Conservation (phyloP, 495 filamentous ascomycete species). For the Tuber aestivum region DNA sequence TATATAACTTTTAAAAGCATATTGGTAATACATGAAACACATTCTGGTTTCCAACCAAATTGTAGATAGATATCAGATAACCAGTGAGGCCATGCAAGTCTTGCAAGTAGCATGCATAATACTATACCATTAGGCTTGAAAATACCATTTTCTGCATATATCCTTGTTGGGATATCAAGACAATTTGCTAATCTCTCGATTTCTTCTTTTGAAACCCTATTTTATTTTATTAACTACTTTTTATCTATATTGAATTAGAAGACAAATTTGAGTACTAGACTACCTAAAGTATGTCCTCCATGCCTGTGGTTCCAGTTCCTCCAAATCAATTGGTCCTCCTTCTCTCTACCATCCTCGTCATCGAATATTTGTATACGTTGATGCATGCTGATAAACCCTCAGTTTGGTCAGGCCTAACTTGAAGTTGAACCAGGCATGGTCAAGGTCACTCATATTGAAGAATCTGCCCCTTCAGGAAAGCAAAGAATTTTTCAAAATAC, state of each 20-base stretch:
- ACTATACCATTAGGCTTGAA: not conserved
- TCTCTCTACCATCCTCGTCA: not conserved
- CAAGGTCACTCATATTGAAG: fast-evolving
- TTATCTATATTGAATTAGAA: too few species aligned
- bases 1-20: not conserved
- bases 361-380: not conserved
- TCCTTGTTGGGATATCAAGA: too few species aligned
- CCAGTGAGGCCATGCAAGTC: not conserved
- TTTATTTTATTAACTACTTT: too few species aligned
- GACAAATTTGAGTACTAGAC: too few species aligned
- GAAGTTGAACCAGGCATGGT: too few species aligned
- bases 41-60: not conserved
- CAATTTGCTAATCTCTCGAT: too few species aligned
- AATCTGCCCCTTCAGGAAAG: not conserved
- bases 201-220: too few species aligned
- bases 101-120: too few species aligned
- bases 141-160: not conserved
- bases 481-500: not conserved
- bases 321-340: not conserved
- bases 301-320: too few species aligned
- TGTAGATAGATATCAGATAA: not conserved
- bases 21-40: not conserved
- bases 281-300: not conserved
- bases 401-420: not conserved
- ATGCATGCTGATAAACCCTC: not conserved